Percentiles rank a stretch among this genome's conserved stretches.
These are phyloP conservation scores for Tetrapyrgos nigripes DNA, from an alignment of 1,284 basidiomycete genomes.

Conservation along the genomic window DNA sequence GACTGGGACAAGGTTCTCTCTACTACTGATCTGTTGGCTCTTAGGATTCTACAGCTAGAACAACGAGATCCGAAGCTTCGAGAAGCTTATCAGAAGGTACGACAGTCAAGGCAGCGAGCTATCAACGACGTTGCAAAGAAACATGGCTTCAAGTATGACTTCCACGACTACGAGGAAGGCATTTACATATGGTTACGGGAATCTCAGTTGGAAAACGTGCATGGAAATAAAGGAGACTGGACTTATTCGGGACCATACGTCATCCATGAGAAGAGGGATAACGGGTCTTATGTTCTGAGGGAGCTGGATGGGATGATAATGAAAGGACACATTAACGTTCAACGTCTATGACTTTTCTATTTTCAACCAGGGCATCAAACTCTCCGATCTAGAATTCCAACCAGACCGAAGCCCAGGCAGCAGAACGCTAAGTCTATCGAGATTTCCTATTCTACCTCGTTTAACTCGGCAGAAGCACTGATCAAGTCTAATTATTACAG, in stretches of 20 bases:
- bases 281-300: not conserved
- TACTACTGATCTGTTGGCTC: slow-evolving; percentile 29
- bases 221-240: slow-evolving; percentile 11
- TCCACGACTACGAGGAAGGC: slow-evolving; percentile 7
- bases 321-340: slow-evolving; percentile 5
- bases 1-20: slow-evolving; percentile 31
- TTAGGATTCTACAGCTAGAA: slow-evolving; percentile 28
- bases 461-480: too few relatives aligned
- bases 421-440: too few relatives aligned
- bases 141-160: slow-evolving; percentile 16
- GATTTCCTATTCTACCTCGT: too few relatives aligned
- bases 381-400: not conserved
- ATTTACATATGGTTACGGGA: slow-evolving; percentile 34
- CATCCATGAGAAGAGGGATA: slow-evolving; percentile 4
- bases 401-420: too few relatives aligned
- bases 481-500: too few relatives aligned
- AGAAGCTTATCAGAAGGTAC: slow-evolving; percentile 18
- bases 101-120: slow-evolving; percentile 19
- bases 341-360: slow-evolving; percentile 1
- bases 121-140: slow-evolving; percentile 30
- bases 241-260: slow-evolving; percentile 13
- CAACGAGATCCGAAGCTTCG: slow-evolving; percentile 24
- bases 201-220: slow-evolving; percentile 31
- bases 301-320: slow-evolving; percentile 7
- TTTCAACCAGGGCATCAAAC: slow-evolving; percentile 8